These are phyloP conservation scores for Diplodia intermedia DNA, from an alignment of 2,329 filamentous ascomycete genomes.

Conservation along the genomic window DNA sequence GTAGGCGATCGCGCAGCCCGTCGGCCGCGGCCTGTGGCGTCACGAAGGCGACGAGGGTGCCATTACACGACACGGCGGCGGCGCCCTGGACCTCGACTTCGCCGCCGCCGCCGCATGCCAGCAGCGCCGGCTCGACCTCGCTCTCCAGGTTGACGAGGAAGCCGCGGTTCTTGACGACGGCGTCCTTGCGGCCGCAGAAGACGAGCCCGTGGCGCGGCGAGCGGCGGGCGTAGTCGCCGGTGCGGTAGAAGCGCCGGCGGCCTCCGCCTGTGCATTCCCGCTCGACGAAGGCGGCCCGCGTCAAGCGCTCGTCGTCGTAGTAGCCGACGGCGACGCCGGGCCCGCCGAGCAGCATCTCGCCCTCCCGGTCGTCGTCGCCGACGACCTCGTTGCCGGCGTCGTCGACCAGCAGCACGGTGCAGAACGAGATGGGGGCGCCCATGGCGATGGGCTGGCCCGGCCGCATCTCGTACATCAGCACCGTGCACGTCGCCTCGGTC, in stretches of 20 bases:
- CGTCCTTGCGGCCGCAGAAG: constrained; percentile 33
- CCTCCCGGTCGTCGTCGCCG: constrained; percentile 45
- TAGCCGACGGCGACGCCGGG: constrained; percentile 55
- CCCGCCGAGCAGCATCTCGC: constrained; percentile 67
- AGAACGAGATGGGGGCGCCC: constrained; percentile 15
- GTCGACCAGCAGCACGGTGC: constrained; percentile 49
- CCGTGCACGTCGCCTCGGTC: constrained; percentile 28
- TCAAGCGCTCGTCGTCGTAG: constrained; percentile 35
- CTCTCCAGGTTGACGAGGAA: constrained; percentile 50
- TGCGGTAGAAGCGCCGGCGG: constrained; percentile 32
- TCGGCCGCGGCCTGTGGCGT: not conserved
- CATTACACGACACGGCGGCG: not conserved
- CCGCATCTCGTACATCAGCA: constrained; percentile 28
- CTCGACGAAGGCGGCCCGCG: constrained; percentile 43
- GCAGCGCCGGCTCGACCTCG: constrained; percentile 37
- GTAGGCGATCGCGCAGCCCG: constrained; percentile 4
- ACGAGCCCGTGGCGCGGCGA: constrained; percentile 37
- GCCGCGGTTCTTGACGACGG: constrained; percentile 42
- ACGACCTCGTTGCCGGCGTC: constrained; percentile 44
- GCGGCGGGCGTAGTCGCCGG: constrained; percentile 30
- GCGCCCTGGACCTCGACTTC: not conserved
- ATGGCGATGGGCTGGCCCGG: constrained; percentile 27
- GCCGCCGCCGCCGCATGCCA: not conserved
- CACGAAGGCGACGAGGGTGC: constrained; percentile 16
- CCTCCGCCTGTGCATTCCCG: constrained; percentile 37